phyloP scores from a whole-genome alignment of 2,329 filamentous ascomycete species.

The Stagonosporopsis rhizophila region DNA sequence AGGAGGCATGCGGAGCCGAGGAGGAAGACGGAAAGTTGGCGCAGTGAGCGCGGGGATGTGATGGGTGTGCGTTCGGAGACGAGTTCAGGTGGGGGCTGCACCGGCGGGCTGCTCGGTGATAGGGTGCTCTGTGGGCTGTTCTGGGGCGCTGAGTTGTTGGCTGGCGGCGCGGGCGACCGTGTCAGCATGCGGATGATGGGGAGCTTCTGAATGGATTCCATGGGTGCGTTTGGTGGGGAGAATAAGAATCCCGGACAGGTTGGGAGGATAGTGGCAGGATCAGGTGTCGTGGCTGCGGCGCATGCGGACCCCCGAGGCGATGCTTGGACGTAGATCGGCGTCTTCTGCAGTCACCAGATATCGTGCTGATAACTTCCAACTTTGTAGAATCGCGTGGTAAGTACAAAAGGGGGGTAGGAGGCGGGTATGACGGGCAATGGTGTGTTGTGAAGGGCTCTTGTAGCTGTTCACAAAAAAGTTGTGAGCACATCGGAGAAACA shows the following conservation, averaged over 20 bases:
- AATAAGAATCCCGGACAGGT: conserved; percentile 20
- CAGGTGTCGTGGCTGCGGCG: conserved; percentile 29
- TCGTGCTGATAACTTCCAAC: conserved; percentile 1
- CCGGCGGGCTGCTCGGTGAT: conserved; percentile 2
- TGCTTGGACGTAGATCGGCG: neutral
- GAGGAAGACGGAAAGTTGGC: conserved; percentile 73
- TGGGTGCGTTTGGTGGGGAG: conserved; percentile 14
- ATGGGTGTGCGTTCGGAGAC: conserved; percentile 41
- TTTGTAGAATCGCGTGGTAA: neutral
- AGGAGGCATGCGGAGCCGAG: conserved; percentile 78
- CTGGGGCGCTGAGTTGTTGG: conserved; percentile 17
- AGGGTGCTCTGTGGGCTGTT: conserved; percentile 13
- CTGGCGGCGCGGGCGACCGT: conserved; percentile 29
- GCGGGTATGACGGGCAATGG: conserved; percentile 16
- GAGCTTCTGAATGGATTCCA: conserved; percentile 34
- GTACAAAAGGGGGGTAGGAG: neutral
- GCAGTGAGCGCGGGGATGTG: conserved; percentile 60
- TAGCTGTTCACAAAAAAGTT: conserved; percentile 9
- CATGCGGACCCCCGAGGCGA: conserved; percentile 27
- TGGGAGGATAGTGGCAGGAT: conserved; percentile 25
- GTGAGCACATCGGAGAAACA: neutral
- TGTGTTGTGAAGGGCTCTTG: conserved; percentile 6
- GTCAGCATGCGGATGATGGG: conserved; percentile 34
- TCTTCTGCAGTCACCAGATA: neutral
- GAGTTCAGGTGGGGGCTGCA: conserved; percentile 26